Conservation (phyloP, 1,284 basidiomycete species). For the Lignosus rhinocerotis region DNA sequence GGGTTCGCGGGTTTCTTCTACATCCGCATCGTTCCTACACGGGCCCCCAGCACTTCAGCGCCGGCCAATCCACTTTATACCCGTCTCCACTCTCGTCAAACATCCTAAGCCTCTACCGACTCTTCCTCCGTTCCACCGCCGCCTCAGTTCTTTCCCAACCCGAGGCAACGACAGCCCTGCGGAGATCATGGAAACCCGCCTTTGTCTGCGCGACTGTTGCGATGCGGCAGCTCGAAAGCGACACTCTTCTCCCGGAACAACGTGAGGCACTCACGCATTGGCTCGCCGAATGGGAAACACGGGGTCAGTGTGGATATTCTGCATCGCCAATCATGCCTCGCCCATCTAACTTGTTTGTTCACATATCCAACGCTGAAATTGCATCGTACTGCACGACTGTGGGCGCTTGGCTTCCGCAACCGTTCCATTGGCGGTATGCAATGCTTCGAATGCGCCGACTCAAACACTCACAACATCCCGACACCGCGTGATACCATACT, state of each 20-base stretch:
- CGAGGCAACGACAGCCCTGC: conserved; percentile 43
- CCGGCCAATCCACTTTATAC: not conserved
- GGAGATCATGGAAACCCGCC: conserved; percentile 52
- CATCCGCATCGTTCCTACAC: no score
- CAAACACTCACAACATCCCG: not conserved
- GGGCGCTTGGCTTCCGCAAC: not conserved
- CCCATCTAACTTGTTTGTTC: not conserved
- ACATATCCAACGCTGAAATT: not conserved
- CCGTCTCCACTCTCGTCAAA: conserved; percentile 41
- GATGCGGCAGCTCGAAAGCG: conserved; percentile 40
- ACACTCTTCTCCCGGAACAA: conserved; percentile 29
- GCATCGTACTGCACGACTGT: not conserved
- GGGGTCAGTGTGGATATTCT: not conserved
- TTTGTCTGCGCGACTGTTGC: conserved; percentile 55
- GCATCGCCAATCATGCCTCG: not conserved
- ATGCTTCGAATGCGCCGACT: not conserved
- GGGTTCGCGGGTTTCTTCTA: no score
- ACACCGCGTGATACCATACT: not conserved
- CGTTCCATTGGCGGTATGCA: not conserved
- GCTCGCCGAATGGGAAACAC: conserved; percentile 21
- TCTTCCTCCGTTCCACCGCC: conserved; percentile 60
- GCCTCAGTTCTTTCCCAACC: conserved; percentile 61
- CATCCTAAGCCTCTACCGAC: conserved; percentile 63
- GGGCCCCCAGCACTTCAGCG: not conserved
- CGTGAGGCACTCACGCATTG: conserved; percentile 40